A percentile compares a stretch with the other conserved stretches of the same genome.
Evolutionary conservation across 1,284 basidiomycete species (phyloP).

Genomic region (Cystobasidiaceae sp.): DNA sequence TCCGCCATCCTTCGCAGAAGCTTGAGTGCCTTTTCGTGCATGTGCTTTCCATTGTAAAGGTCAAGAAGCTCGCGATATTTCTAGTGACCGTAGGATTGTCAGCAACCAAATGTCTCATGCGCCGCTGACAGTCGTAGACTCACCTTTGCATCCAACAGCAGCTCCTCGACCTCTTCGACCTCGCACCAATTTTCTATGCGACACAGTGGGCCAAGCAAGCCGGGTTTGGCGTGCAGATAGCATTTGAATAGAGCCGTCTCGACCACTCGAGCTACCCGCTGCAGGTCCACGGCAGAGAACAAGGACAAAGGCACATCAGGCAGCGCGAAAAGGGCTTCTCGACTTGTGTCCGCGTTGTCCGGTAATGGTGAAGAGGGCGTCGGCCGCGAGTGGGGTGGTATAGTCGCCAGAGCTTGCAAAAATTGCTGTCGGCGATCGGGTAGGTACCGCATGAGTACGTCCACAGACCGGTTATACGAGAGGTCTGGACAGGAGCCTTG

Average conservation of each 20-base stretch:
- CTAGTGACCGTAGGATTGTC: too few species aligned
- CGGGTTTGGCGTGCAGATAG: slow-evolving; percentile 77
- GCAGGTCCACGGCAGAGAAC: slow-evolving; percentile 70
- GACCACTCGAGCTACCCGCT: slow-evolving; percentile 84
- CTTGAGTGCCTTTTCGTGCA: slow-evolving; percentile 82
- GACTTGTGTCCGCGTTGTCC: slow-evolving; percentile 49
- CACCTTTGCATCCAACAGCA: slow-evolving; percentile 73
- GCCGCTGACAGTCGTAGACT: slow-evolving; percentile 40
- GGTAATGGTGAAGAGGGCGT: slow-evolving; percentile 48
- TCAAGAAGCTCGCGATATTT: slow-evolving; percentile 87
- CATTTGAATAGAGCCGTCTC: slow-evolving; percentile 94
- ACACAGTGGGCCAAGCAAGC: slow-evolving; percentile 79
- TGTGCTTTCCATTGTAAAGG: slow-evolving; percentile 88
- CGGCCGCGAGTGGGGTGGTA: slow-evolving; percentile 62
- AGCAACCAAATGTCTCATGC: too few species aligned
- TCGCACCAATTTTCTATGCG: slow-evolving; percentile 95
- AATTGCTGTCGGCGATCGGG: slow-evolving; percentile 81
- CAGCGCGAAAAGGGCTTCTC: slow-evolving; percentile 66
- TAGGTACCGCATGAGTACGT: slow-evolving; percentile 55
- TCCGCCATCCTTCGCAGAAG: slow-evolving; percentile 71
- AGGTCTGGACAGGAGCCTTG: not conserved
- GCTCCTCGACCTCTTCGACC: slow-evolving; percentile 86
- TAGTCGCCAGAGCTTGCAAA: slow-evolving; percentile 62
- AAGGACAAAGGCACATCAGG: slow-evolving; percentile 65
- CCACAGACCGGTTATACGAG: slow-evolving; percentile 46